Base-by-base conservation (phyloP, 495 filamentous ascomycete species). In the Podospora appendiculata region DNA sequence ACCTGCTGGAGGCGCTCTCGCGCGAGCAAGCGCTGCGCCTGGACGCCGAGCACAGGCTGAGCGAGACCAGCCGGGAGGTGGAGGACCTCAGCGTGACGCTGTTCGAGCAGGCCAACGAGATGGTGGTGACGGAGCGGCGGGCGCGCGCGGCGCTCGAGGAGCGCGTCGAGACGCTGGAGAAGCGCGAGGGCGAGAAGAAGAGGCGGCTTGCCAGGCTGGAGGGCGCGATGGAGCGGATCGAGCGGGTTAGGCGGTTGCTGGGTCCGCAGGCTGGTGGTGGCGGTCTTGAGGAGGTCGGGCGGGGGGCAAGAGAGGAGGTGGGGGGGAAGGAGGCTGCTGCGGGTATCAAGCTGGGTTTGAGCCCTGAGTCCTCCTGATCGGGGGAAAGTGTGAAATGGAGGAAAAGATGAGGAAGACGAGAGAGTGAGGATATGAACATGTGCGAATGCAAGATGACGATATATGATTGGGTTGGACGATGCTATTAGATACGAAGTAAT, bases 91-190 rank as follows among this genome's bases (percentile, higher is more conserved):
- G 82, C 35, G 86, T 83, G 43, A 81, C 84, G 56, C 73, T 98
- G 47, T 98, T 98, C 70, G 83, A 88, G 64, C 85, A 95, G 68
- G 93, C 93, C 14, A 97, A 97, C 60, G 88, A 95, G 74, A 97
- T 98, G 92, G 93, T 98, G 19, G 89, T 92, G 13, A 72, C 81
- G 59, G 93, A 97, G 75, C 76, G 93, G 43, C 82, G 85, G 63
- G 88, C 87, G 35, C 72, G 89, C 40, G 88, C 86, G 7, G 80
- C 78, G 66, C 73, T 97, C 33, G 90, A 95, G 65, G 85, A 89
- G 64, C 65, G 87, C 33, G 80, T 92, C 0, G 76, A 68, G 32
- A 75, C 85, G 57, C 67, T 92, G 36, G 87, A 91, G 68, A 68
- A 76, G 33, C 62, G 88, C 39, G 88, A 91, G 57, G 70, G 65